Base-by-base conservation (phyloP, 768 basidiomycete genomes). In the Candolleomyces aberdarensis region DNA sequence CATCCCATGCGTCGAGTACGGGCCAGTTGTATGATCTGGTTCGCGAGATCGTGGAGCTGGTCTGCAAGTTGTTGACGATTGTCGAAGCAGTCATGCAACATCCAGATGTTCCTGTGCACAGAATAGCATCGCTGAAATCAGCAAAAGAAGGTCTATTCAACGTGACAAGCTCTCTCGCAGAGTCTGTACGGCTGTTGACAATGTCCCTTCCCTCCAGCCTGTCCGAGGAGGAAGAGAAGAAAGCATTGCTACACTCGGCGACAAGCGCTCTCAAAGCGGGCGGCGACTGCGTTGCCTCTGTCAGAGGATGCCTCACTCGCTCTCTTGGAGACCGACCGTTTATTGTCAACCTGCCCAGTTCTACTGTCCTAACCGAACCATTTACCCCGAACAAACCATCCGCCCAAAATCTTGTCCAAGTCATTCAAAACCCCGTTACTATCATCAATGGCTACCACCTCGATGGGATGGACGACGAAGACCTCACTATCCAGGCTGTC, bases 1-100 rank as follows among this genome's bases (percentile, higher is more conserved):
- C 85, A 44, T 92, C 92, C 31, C 96, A 98, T 73, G 94, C 96
- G 0, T 92, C 94, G 5, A 93, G 89, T 62, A 96, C 94, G 15
- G 96, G 93, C 1, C 91, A 94, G 65, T 82, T 98, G 73, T 95
- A 97, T 69, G 95, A 98, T 65, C 85, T 98, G 57, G 93, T 96
- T n/a, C 85, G 90, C 56, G 93, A 96, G 75, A 91, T 95, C 51
- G 91, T 98, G 56, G 94, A 96, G 72, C 88, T 90, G 77, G 94
- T 97, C 20, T 91, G 93, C 76, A 92, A 91, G 69, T 81, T 97
- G 62, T 82, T 99, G 57, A 89, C 88, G 32, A 87, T 98, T 58
- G 94, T 96, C 51, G 96, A 98, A 71, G 87, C 89, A 9, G 92
- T 97, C 46, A 84, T 89, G 68, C 83, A 82, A 56, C 89, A 93